Evolutionary conservation across 2,329 filamentous ascomycete genomes (phyloP).

Genomic region (Trichoderma arundinaceum): DNA sequence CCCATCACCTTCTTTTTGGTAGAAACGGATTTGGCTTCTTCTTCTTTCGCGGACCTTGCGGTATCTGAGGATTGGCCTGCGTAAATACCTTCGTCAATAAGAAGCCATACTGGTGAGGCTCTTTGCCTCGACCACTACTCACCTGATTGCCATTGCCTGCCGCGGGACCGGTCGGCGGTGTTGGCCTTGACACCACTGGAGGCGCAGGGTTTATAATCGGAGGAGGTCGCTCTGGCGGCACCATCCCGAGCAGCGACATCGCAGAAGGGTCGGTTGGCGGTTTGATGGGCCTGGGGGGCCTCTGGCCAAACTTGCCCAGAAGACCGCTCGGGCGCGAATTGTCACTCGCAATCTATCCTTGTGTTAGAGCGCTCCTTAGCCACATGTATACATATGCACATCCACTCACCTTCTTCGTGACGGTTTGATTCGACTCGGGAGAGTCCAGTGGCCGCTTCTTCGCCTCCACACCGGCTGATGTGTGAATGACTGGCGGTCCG

Average conservation of each 20-base stretch:
- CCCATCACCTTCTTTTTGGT: slow-evolving; percentile 44
- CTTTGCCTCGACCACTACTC: background rate
- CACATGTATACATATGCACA: background rate
- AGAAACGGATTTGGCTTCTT: slow-evolving; percentile 54
- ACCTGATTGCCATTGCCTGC: slow-evolving; percentile 34
- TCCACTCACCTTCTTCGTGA: slow-evolving; percentile 51
- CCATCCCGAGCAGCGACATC: slow-evolving; percentile 58
- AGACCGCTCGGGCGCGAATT: slow-evolving; percentile 43
- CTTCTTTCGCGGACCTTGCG: slow-evolving; percentile 47
- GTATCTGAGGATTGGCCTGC: slow-evolving; percentile 35
- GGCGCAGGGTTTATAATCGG: slow-evolving; percentile 36
- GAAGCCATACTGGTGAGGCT: background rate
- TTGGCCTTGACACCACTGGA: slow-evolving; percentile 31
- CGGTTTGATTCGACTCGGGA: slow-evolving; percentile 41
- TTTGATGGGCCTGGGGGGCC: slow-evolving; percentile 38
- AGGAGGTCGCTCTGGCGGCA: slow-evolving; percentile 52
- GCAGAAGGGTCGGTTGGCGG: slow-evolving; percentile 57
- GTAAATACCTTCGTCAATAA: background rate
- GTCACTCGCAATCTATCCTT: slow-evolving; percentile 41
- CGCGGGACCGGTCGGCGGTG: slow-evolving; percentile 33
- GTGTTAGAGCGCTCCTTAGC: slow-evolving; percentile 38
- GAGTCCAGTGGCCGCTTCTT: slow-evolving; percentile 55
- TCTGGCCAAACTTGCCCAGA: slow-evolving; percentile 47
- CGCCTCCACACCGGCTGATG: slow-evolving; percentile 36
- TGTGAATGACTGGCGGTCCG: slow-evolving; percentile 50